phyloP scores from a whole-genome alignment of 129 eudicot species.

The Centrapalus pauciflorus region DNA sequence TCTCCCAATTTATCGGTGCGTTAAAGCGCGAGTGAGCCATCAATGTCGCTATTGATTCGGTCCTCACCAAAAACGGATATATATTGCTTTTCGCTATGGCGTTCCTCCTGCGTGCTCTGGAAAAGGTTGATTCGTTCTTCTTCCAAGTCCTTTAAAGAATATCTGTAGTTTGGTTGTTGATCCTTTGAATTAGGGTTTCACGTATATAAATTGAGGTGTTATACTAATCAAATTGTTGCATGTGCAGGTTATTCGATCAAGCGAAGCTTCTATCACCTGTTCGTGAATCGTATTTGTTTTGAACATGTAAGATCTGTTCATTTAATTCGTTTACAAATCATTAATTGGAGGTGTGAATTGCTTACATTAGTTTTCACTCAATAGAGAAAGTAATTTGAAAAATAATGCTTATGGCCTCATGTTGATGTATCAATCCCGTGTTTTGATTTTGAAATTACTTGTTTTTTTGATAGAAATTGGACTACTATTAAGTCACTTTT shows the following conservation, averaged over 20 bases:
- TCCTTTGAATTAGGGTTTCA: conserved; percentile 14
- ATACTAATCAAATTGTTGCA: not conserved
- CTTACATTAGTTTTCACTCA: no score
- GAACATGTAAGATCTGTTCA: conserved; percentile 17
- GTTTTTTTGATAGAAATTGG: no score
- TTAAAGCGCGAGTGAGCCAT: conserved; percentile 12
- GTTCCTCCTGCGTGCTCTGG: conserved; percentile 8
- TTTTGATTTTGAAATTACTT: no score
- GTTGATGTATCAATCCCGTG: no score
- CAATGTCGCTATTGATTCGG: conserved; percentile 18
- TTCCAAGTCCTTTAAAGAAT: not conserved
- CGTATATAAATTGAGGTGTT: not conserved
- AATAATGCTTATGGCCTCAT: no score
- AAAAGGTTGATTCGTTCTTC: not conserved
- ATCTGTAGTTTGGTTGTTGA: not conserved
- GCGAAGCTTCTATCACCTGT: conserved; percentile 1
- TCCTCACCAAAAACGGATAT: conserved; percentile 9
- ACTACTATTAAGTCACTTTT: no score
- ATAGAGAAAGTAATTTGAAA: no score
- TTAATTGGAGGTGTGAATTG: no score
- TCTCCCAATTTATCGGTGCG: conserved; percentile 4
- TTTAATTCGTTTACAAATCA: not conserved
- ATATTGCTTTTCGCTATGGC: not conserved
- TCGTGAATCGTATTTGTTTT: conserved; percentile 2
- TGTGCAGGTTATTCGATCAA: conserved; percentile 20